Conservation (phyloP, 139 green algal species). For the Chlorella sp. region DNA sequence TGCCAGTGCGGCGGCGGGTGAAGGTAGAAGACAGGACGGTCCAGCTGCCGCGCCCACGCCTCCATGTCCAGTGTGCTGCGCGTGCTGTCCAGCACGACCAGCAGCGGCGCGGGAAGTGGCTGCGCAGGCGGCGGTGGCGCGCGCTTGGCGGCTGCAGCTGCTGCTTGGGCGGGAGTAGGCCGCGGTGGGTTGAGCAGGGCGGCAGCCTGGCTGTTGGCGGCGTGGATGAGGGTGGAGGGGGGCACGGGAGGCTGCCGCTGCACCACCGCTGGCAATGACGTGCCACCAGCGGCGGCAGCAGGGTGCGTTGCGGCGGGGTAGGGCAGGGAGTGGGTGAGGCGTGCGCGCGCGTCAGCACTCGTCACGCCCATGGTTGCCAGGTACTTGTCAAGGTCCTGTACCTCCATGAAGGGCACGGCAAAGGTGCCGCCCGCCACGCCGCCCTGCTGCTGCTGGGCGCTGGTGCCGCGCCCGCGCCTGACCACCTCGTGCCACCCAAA, state of each 20-base stretch:
- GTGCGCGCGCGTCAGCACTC: conserved; percentile 27
- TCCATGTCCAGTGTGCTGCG: neutral
- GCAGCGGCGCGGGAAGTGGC: neutral
- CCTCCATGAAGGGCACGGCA: conserved; percentile 17
- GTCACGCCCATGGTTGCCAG: conserved; percentile 75
- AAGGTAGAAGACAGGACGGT: neutral
- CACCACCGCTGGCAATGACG: neutral
- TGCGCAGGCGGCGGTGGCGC: neutral
- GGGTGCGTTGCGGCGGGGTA: neutral
- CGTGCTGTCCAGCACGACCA: neutral
- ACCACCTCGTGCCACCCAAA: conserved; percentile 48
- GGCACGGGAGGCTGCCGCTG: neutral
- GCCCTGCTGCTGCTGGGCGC: neutral
- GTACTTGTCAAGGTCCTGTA: conserved; percentile 67
- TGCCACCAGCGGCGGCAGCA: no score
- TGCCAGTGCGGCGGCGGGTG: neutral
- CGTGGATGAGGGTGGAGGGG: neutral
- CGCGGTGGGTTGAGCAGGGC: neutral
- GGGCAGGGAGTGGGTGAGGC: conserved; percentile 17
- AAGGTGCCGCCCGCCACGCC: neutral
- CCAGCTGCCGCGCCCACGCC: neutral
- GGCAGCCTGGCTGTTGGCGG: neutral
- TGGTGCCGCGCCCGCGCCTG: conserved; percentile 13
- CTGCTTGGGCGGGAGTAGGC: neutral
- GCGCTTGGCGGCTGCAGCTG: neutral